Conservation (phyloP, 768 basidiomycete genomes). For the Gautieria morchelliformis region DNA sequence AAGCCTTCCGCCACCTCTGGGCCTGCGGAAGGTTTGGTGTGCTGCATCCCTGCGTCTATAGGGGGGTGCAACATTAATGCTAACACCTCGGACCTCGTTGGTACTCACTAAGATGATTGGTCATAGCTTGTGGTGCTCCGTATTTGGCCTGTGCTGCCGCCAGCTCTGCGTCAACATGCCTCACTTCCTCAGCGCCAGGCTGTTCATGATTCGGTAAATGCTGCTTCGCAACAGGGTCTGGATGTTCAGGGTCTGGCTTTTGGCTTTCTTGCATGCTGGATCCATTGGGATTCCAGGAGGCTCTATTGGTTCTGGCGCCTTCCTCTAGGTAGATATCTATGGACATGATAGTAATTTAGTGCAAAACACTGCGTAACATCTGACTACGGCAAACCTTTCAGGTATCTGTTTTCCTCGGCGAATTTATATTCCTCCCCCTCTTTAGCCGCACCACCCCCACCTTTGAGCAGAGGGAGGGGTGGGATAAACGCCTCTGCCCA, state of each 20-base stretch:
- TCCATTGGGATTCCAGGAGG: neutral
- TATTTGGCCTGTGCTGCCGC: slow-evolving; percentile 1
- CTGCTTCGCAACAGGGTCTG: slow-evolving; percentile 3
- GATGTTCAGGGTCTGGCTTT: neutral
- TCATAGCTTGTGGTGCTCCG: slow-evolving; percentile 20
- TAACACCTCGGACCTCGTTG: neutral
- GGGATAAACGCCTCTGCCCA: slow-evolving; percentile 45
- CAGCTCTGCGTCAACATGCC: neutral
- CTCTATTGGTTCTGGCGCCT: neutral
- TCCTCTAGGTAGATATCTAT: slow-evolving; percentile 3
- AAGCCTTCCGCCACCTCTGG: slow-evolving; percentile 34
- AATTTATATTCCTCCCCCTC: slow-evolving; percentile 32
- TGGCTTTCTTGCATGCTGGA: neutral
- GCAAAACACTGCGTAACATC: neutral
- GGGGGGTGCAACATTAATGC: neutral
- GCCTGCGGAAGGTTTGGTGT: neutral
- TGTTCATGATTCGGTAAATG: neutral
- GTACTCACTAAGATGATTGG: slow-evolving; percentile 28
- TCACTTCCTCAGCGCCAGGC: neutral
- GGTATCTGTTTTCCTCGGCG: slow-evolving; percentile 22
- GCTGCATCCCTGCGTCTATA: slow-evolving; percentile 5
- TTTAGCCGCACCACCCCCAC: slow-evolving; percentile 18
- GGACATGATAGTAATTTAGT: neutral
- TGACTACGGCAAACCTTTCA: slow-evolving; percentile 11
- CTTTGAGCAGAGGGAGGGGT: slow-evolving; percentile 31